Evolutionary conservation across 140 eudicot species (phyloP), one percentile per base, ranked within the genome.

Genomic region (Erigeron philadelphicus): DNA sequence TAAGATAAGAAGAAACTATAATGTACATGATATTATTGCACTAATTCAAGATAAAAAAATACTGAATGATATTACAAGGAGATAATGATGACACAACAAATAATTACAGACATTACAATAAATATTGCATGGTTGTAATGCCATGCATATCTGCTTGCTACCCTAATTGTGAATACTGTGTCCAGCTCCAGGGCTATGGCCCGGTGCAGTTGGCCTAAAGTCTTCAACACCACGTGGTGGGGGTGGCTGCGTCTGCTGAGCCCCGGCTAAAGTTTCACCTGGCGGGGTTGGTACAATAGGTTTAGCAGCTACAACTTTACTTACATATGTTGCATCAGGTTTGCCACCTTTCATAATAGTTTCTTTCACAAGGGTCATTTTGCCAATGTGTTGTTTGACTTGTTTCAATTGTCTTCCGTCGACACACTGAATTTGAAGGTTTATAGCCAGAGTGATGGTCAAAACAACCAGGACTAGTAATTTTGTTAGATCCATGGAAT

Each of bases 181-280:
- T 49, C 96, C 93, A 18, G 82, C 85, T 11, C 96, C 96, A 8
- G 96, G 96, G 71, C 93, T 83, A 50, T 83, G 87, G 21, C 96
- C 93, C 0, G 93, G 96, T 58, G 81, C 66, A 2, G 96, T 81
- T 18, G 93, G 93, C 66, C 84, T 75, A 55, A 81, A 88, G 67
- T 81, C 89, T 18, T 80, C 77, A 19, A 70, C 72, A 2, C 56
- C 74, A 38, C 40, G 74, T 35, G 78, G 67, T 71, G 75, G 72
- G 8, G 79, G 64, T 18, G 77, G 62, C 58, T 58, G 68, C 48
- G 31, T 48, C 48, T 10, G 61, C 25, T 46, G 50, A 42, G 46
- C 67, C 68, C 64, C 70, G 9, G 18, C 19, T 31, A 58, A 74
- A 16, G 52, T 45, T 15, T 74, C 73, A 45, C 43, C 25, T 3